phyloP scores from a whole-genome alignment of 768 basidiomycete species.

The Clitopilus hobsonii region DNA sequence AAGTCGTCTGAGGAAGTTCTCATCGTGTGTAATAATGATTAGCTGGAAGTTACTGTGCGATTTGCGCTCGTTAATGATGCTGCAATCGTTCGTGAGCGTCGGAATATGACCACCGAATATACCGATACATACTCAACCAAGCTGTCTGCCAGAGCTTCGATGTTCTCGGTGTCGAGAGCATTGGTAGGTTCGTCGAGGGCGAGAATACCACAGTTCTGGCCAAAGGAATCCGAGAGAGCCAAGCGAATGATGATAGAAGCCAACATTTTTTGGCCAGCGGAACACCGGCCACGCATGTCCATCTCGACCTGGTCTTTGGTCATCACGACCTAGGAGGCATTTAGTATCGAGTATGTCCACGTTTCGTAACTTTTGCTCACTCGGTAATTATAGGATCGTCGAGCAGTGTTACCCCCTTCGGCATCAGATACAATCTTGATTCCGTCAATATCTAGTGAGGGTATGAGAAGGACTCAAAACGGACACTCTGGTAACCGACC shows the following conservation, averaged over 20 bases:
- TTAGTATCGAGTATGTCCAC: constrained; percentile 4
- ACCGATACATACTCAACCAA: constrained; percentile 91
- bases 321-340: constrained; percentile 81
- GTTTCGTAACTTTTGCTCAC: constrained; percentile 42
- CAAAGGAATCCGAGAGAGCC: constrained; percentile 95
- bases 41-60: constrained; percentile 91
- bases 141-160: constrained; percentile 87
- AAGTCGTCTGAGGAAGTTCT: constrained; percentile 87
- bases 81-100: constrained; percentile 28
- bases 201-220: constrained; percentile 95
- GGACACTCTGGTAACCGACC: constrained; percentile 42
- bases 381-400: constrained; percentile 95
- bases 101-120: too few species aligned
- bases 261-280: constrained; percentile 97
- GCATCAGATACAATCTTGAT: constrained; percentile 93
- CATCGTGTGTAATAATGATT: constrained; percentile 96
- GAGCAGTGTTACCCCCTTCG: constrained; percentile 77
- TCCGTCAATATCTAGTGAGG: constrained; percentile 85
- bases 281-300: constrained; percentile 99
- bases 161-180: constrained; percentile 93
- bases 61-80: constrained; percentile 92
- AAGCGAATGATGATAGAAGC: constrained; percentile 97
- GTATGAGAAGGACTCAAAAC: constrained; percentile 4
- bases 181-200: constrained; percentile 98
- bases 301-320: constrained; percentile 98